Evolutionary conservation across 2,329 filamentous ascomycete genomes (phyloP).

Genomic region (Aspergillus nomiae): DNA sequence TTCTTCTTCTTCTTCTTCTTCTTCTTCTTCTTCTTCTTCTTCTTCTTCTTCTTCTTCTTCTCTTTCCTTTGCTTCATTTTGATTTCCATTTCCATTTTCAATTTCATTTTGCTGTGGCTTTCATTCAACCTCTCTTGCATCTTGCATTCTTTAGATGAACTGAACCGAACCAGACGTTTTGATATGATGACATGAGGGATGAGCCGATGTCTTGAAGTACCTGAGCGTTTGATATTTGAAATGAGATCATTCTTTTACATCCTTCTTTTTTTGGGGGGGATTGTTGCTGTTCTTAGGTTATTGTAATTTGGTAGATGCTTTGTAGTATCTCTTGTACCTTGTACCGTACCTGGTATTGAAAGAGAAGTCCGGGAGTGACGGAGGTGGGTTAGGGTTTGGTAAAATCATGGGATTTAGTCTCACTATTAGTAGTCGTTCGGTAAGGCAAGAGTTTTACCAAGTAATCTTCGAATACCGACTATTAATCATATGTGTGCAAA

Average conservation of each 20-base stretch:
- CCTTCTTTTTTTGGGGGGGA: slow-evolving; percentile 4
- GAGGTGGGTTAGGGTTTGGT: neutral
- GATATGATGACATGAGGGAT: slow-evolving; percentile 2
- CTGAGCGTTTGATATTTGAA: slow-evolving; percentile 2
- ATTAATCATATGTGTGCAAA: neutral
- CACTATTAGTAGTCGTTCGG: no score
- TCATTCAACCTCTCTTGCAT: slow-evolving; percentile 4
- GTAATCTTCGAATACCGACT: neutral
- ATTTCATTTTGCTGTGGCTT: neutral
- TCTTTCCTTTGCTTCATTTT: neutral
- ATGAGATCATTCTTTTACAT: neutral
- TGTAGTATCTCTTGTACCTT: neutral
- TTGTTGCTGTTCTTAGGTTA: neutral
- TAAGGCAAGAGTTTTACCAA: no score
- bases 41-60: no score
- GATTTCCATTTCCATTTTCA: slow-evolving; percentile 1
- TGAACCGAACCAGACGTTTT: slow-evolving; percentile 1
- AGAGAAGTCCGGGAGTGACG: neutral
- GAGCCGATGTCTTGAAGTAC: slow-evolving; percentile 3
- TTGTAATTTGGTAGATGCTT: neutral
- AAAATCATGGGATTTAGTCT: neutral
- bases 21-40: no score
- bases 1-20: no score
- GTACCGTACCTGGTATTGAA: neutral
- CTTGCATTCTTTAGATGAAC: slow-evolving; percentile 4